phyloP scores from a whole-genome alignment of 1,139 yeast species.

The Nadsonia starkeyi-henricii region DNA sequence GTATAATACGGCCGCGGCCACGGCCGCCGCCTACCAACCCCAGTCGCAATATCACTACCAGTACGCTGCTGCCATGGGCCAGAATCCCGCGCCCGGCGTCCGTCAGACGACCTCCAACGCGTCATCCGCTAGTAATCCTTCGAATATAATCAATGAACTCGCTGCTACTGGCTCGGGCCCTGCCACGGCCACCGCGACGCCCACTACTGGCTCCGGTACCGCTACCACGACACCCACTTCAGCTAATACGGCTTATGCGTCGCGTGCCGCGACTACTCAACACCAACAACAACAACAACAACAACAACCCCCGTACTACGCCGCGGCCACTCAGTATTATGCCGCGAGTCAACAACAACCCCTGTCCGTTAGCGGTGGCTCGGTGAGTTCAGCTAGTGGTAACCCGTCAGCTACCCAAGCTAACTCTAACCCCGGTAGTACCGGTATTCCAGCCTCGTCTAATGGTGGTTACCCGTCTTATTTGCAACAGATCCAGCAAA shows the following conservation, averaged over 20 bases:
- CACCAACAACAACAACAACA: slow-evolving; percentile 7
- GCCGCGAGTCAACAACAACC: neutral
- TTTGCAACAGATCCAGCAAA: neutral
- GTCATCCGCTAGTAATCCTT: no score
- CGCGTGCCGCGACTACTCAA: no score
- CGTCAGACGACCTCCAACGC: no score
- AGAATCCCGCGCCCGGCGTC: no score
- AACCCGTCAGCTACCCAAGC: neutral
- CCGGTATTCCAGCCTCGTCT: neutral
- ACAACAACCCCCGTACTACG: slow-evolving; percentile 1
- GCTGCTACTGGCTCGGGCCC: neutral
- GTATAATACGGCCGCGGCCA: neutral
- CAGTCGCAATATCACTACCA: neutral
- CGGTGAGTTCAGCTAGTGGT: neutral
- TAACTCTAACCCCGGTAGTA: neutral
- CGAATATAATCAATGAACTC: neutral
- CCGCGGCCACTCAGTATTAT: neutral
- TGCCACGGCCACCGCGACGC: neutral
- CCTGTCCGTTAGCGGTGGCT: no score
- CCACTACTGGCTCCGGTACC: neutral
- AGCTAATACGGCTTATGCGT: no score
- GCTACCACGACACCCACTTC: no score
- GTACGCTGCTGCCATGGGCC: no score
- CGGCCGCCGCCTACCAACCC: neutral
- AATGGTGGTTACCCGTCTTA: neutral